These are phyloP conservation scores for Hypoxylon sp. DNA, from an alignment of 2,329 filamentous ascomycete genomes.

Conservation along the genomic window DNA sequence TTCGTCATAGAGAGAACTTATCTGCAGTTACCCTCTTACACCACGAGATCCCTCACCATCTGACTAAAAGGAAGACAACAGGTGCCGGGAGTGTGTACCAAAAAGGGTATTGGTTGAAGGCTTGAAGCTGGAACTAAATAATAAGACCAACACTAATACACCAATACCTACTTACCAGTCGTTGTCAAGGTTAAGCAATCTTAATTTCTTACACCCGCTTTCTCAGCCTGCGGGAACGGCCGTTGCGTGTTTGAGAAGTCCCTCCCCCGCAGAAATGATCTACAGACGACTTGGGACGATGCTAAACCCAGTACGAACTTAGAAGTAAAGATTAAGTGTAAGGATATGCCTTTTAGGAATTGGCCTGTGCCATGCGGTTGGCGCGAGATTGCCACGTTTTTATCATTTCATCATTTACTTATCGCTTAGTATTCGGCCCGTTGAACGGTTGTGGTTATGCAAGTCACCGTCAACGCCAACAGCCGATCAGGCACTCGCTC, in stretches of 20 bases:
- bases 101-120: constrained; percentile 1
- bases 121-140: constrained; percentile 11
- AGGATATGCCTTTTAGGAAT: constrained; percentile 34
- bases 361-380: constrained; percentile 31
- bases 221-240: constrained; percentile 32
- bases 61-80: constrained; percentile 21
- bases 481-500: constrained; percentile 32
- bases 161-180: constrained; percentile 3
- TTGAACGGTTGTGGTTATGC: constrained; percentile 43
- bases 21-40: constrained; percentile 21
- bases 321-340: constrained; percentile 43
- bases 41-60: constrained; percentile 31
- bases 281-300: constrained; percentile 36
- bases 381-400: constrained; percentile 48
- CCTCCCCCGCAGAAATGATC: constrained; percentile 45
- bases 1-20: constrained; percentile 10
- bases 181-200: constrained; percentile 23
- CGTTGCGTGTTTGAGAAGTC: constrained; percentile 32
- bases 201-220: constrained; percentile 26
- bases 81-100: constrained; percentile 22
- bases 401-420: constrained; percentile 30
- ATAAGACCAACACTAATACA: constrained; percentile 12
- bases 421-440: constrained; percentile 50
- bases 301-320: constrained; percentile 43
- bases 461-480: constrained; percentile 33